A percentile compares a stretch with the other conserved stretches of the same genome.
These are phyloP conservation scores for Colletotrichum paranaense DNA, from an alignment of 2,329 filamentous ascomycete species.

Conservation along the genomic window DNA sequence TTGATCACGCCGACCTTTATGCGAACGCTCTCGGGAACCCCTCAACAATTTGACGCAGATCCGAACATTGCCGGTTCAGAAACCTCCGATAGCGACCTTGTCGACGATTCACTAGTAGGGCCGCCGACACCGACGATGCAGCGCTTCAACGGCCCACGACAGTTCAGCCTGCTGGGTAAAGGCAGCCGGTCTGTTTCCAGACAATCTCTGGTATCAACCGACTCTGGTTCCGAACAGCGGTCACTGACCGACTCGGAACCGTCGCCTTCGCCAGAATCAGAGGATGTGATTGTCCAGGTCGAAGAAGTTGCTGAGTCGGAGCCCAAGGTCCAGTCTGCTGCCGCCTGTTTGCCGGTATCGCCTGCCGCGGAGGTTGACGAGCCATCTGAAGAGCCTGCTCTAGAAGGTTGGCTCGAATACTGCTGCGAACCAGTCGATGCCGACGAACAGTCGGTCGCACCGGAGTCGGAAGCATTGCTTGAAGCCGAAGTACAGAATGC, in stretches of 20 bases:
- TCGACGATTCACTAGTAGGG: constrained; percentile 20
- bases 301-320: not conserved
- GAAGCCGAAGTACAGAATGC: not conserved
- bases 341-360: not conserved
- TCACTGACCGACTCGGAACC: constrained; percentile 12
- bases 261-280: not conserved
- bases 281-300: not conserved
- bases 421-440: constrained; percentile 30
- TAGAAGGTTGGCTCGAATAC: constrained; percentile 37
- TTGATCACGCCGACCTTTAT: constrained; percentile 37
- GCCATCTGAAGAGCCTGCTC: not conserved
- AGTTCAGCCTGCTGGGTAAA: constrained; percentile 30
- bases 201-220: constrained; percentile 22
- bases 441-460: constrained; percentile 17
- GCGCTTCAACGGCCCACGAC: constrained; percentile 30
- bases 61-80: constrained; percentile 29
- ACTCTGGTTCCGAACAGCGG: constrained; percentile 18
- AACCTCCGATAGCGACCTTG: constrained; percentile 31
- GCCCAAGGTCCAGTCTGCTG: not conserved
- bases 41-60: constrained; percentile 26
- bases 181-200: constrained; percentile 26
- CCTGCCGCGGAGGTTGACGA: not conserved
- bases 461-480: constrained; percentile 5
- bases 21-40: constrained; percentile 29
- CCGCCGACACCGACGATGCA: constrained; percentile 30